phyloP scores from a whole-genome alignment of 441 rosid species.

The Arabidopsis lyrata region DNA sequence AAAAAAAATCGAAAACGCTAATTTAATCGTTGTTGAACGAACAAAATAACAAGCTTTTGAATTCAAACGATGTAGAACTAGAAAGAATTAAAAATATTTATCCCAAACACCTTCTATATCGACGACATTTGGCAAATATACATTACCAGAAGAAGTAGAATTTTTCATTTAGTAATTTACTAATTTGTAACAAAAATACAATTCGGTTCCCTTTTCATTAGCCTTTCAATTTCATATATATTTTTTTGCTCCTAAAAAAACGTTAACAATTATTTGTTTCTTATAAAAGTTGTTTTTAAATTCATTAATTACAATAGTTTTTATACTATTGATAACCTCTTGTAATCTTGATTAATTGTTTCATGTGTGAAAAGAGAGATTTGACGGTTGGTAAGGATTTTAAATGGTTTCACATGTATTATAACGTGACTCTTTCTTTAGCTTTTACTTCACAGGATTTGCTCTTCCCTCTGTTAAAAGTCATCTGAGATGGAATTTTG shows the following conservation, averaged over 20 bases:
- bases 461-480: background rate
- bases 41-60: too few species aligned
- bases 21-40: too few species aligned
- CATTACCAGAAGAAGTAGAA: background rate
- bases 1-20: too few species aligned
- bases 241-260: background rate
- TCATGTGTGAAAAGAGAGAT: constrained; percentile 1
- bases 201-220: background rate
- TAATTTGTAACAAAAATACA: constrained; percentile 3
- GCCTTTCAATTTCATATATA: background rate
- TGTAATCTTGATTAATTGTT: background rate
- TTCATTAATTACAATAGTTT: background rate
- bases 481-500: background rate
- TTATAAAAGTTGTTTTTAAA: background rate
- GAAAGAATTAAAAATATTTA: too few species aligned
- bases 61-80: too few species aligned
- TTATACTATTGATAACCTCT: background rate
- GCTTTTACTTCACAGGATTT: constrained; percentile 18
- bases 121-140: background rate
- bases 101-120: background rate
- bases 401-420: constrained; percentile 6
- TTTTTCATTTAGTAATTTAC: constrained; percentile 1
- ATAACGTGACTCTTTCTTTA: constrained; percentile 7
- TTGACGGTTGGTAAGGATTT: background rate
- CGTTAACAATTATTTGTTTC: background rate